A percentile compares a stretch with the other conserved stretches of the same genome.
Conservation (phyloP, 257 asterid species). For the Hygrophila difformis region DNA sequence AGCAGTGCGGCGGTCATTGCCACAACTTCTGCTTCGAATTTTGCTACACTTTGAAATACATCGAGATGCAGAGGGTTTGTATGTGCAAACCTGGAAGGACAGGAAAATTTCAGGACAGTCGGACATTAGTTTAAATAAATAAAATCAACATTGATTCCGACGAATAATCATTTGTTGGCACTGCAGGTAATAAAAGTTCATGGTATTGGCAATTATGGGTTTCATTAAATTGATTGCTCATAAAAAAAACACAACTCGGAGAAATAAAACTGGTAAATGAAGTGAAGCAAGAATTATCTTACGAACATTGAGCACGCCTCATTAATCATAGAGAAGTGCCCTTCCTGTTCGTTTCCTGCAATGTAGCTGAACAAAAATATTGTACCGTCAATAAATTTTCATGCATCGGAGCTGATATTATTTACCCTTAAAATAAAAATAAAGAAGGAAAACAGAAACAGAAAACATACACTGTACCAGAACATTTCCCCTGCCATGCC, state of each 20-base stretch:
- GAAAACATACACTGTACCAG: constrained; percentile 96
- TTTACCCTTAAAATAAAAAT: no score
- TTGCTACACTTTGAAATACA: constrained; percentile 87
- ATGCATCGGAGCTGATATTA: no score
- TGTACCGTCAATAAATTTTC: no score
- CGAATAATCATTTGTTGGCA: no score
- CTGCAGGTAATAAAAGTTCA: background rate
- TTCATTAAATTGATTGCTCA: background rate
- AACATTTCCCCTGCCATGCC: constrained; percentile 94
- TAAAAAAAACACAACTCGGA: background rate
- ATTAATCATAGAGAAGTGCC: constrained; percentile 85
- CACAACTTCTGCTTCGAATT: constrained; percentile 91
- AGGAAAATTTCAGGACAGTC: constrained; percentile 8
- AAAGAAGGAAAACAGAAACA: background rate
- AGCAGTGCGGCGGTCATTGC: constrained; percentile 91
- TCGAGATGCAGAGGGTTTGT: constrained; percentile 93
- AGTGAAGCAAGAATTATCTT: constrained; percentile 9
- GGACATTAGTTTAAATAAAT: background rate
- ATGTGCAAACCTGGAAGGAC: constrained; percentile 78
- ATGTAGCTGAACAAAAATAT: constrained; percentile 66
- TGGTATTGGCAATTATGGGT: background rate
- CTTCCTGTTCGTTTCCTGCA: constrained; percentile 85
- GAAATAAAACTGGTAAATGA: background rate
- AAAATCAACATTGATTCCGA: no score
- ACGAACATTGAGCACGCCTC: constrained; percentile 98